Evolutionary conservation across 2,329 filamentous ascomycete genomes (phyloP).

Genomic region (Ceratocystis cacaofunesta): DNA sequence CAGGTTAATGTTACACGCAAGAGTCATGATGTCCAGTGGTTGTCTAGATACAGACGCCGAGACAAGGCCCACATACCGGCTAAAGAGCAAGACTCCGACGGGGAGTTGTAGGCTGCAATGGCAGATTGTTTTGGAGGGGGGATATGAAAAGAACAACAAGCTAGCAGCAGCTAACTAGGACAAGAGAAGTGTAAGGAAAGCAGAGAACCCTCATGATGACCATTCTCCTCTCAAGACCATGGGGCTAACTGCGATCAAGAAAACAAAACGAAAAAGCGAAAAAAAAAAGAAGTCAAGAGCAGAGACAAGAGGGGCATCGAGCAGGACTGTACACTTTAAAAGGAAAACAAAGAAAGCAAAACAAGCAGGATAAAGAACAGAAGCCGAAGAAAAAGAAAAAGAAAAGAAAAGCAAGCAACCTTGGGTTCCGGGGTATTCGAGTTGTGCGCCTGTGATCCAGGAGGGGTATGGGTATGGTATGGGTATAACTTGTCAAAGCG

Average conservation of each 20-base stretch:
- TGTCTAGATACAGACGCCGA: neutral
- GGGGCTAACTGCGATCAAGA: too few relatives aligned
- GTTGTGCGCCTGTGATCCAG: slow-evolving; percentile 17
- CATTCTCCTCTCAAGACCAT: neutral
- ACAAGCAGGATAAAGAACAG: too few relatives aligned
- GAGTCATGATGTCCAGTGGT: slow-evolving; percentile 4
- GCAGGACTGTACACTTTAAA: slow-evolving; percentile 4
- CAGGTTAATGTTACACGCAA: slow-evolving; percentile 8
- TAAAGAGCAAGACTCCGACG: neutral
- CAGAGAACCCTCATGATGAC: neutral
- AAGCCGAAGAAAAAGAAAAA: neutral
- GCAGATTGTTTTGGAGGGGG: too few relatives aligned
- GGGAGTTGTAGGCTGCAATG: too few relatives aligned
- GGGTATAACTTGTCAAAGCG: slow-evolving; percentile 16
- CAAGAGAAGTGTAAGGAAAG: neutral
- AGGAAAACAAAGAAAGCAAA: neutral
- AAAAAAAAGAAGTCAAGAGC: neutral
- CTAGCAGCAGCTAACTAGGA: neutral
- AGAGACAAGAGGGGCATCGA: slow-evolving; percentile 9
- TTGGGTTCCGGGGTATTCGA: slow-evolving; percentile 16
- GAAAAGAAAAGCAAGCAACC: slow-evolving; percentile 8
- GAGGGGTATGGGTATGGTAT: slow-evolving; percentile 9
- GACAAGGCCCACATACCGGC: neutral
- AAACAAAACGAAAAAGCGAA: neutral
- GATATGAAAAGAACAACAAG: too few relatives aligned